Evolutionary conservation across 371 early-diverging fungal genomes (phyloP), one percentile per base, ranked within the genome.

Genomic region (Coemansia sp.): DNA sequence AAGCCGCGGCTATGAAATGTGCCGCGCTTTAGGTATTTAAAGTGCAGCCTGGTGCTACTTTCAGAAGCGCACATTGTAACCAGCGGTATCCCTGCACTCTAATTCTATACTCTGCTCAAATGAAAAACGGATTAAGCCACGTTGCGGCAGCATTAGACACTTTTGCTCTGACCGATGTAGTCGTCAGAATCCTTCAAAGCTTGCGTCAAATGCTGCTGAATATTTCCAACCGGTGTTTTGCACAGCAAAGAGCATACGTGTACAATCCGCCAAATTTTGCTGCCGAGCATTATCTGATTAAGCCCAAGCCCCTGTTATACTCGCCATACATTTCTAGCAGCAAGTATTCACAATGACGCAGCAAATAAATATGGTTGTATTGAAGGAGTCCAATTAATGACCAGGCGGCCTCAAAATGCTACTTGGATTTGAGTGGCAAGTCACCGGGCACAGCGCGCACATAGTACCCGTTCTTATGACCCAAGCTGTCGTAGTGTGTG

Each of bases 391-490:
- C 26, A 26, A 26, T 26, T 26, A 26, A 26, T 26, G 26, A 26
- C 26, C 26, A 71, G 40, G 35, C 38, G 42, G 33, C 20, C 16
- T 34, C n/a, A 43, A n/a, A 53, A 9, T 9, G 20, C 12, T 35
- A 4, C 55, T 47, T 6, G 48, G 14, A 26, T 26, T 26, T 26
- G 26, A 26, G 26, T 26, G 26, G 26, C 26, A 26, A 26, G 26
- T 26, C 26, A 26, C 26, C 26, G 26, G 41, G 31, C 26, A 14
- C 7, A 3, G 55, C 2, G 26, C 56, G 51, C 36, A 68, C 59
- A 64, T 59, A 68, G 51, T 68, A 68, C 7, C 69, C 69, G 47
- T 68, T 68, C 30, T 68, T 68, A 34, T 68, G 69, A 31, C 69
- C 64, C 5, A 50, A 51, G 5, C 33, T 7, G 9, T 68, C 69